A percentile compares a stretch with the other conserved stretches of the same genome.
phyloP scores from a whole-genome alignment of 2,329 filamentous ascomycete species.

The Xylariaceae sp. region DNA sequence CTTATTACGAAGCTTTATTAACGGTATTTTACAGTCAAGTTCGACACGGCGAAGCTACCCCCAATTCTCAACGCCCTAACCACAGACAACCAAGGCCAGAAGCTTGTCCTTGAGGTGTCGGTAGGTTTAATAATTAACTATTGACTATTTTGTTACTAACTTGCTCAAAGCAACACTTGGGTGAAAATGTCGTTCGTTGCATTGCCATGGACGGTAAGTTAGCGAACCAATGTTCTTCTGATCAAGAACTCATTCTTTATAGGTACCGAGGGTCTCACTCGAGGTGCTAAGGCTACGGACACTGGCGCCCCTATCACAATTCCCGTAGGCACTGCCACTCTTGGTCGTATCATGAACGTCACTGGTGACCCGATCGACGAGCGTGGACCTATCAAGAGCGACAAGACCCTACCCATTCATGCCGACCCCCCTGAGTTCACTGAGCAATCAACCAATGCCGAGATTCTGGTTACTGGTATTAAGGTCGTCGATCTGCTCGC shows the following conservation, averaged over 20 bases:
- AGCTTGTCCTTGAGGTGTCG: constrained; percentile 94
- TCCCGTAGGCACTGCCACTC: constrained; percentile 89
- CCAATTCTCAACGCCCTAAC: constrained; percentile 96
- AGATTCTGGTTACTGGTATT: constrained; percentile 98
- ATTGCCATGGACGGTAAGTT: constrained; percentile 99
- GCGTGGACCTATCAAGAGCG: constrained; percentile 95
- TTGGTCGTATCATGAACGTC: constrained; percentile 99
- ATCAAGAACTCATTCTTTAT: constrained; percentile 33
- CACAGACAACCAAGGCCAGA: constrained; percentile 89
- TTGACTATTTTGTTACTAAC: constrained; percentile 45
- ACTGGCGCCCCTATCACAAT: constrained; percentile 96
- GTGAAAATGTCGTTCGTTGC: constrained; percentile 97
- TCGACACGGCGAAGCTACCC: constrained; percentile 90
- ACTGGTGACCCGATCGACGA: constrained; percentile 99
- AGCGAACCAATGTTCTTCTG: constrained; percentile 18
- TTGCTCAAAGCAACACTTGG: constrained; percentile 86
- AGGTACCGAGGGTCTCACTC: constrained; percentile 99
- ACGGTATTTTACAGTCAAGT: constrained; percentile 76
- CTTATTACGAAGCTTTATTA: constrained; percentile 24
- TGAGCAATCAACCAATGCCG: constrained; percentile 94
- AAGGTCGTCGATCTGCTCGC: constrained; percentile 99
- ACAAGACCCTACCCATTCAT: constrained; percentile 90
- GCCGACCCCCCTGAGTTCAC: constrained; percentile 89
- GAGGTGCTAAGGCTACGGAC: constrained; percentile 83
- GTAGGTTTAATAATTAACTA: constrained; percentile 61